phyloP scores from a whole-genome alignment of 371 early-diverging fungal species.

The Actinomortierella ambigua region DNA sequence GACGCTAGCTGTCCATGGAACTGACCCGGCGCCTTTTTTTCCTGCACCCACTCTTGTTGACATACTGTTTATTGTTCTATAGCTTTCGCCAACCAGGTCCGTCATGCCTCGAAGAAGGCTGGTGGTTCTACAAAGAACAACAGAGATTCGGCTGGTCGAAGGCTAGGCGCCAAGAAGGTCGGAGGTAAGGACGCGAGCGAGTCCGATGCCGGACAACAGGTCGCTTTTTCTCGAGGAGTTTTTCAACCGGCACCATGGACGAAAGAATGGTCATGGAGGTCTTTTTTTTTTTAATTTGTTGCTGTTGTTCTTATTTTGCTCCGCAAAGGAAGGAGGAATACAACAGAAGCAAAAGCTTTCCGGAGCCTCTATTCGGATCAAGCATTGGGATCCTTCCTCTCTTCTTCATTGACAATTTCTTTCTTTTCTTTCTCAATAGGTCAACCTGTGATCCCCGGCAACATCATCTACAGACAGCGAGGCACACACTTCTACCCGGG shows the following conservation, averaged over 20 bases:
- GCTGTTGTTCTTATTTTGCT: neutral
- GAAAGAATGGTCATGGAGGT: no score
- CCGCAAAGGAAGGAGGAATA: no score
- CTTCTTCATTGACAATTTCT: neutral
- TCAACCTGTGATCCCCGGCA: conserved; percentile 82
- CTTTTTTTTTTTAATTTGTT: no score
- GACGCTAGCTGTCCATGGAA: neutral
- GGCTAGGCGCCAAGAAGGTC: conserved; percentile 92
- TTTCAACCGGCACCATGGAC: no score
- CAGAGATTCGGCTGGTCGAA: conserved; percentile 92
- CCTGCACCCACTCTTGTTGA: neutral
- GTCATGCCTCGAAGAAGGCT: conserved; percentile 92
- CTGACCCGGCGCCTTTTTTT: neutral
- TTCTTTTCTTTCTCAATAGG: conserved; percentile 12
- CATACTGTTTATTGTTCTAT: neutral
- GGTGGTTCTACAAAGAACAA: conserved; percentile 94
- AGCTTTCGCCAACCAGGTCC: conserved; percentile 65
- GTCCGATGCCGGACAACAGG: no score
- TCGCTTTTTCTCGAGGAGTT: no score
- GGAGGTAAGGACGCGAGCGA: conserved; percentile 55
- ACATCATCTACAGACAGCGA: conserved; percentile 92
- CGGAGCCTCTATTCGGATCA: neutral
- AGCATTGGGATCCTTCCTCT: neutral
- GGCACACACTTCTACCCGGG: conserved; percentile 93
- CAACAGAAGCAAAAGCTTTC: no score